Evolutionary conservation across 257 asterid genomes (phyloP).

Genomic region (Solanum lycopersicoides): DNA sequence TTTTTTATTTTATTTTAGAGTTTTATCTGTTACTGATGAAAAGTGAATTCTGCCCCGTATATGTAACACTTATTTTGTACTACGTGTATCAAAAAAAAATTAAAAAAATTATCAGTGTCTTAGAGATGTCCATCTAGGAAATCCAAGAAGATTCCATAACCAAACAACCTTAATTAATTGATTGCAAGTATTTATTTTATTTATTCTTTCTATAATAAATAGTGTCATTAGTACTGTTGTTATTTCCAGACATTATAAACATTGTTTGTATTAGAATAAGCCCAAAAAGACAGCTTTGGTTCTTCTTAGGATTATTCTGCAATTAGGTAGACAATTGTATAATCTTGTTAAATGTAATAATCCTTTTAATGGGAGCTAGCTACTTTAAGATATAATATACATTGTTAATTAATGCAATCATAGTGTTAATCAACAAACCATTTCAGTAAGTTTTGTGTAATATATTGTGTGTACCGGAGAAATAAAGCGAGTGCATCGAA

Average conservation of each 20-base stretch:
- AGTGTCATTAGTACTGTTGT: background rate
- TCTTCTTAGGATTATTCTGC: constrained; percentile 4
- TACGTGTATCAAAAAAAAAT: no score
- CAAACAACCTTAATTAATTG: constrained; percentile 3
- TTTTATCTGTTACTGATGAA: no score
- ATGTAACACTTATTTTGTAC: no score
- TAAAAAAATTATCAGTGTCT: background rate
- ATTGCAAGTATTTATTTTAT: background rate
- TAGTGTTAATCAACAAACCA: background rate
- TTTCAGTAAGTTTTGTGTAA: background rate
- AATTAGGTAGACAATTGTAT: constrained; percentile 6
- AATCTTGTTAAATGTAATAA: background rate
- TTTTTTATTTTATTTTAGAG: no score
- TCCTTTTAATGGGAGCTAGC: background rate
- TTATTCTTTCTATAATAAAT: background rate
- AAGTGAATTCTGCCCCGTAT: no score
- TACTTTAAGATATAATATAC: background rate
- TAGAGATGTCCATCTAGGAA: background rate
- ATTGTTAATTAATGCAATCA: background rate
- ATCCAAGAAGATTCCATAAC: constrained; percentile 8
- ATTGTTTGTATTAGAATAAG: background rate
- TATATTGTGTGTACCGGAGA: no score
- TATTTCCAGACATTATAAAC: background rate
- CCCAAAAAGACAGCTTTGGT: background rate
- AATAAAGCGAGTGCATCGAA: no score